A percentile compares a stretch with the other conserved stretches of the same genome.
Conservation (phyloP, 495 filamentous ascomycete genomes). For the Chaetomium fimeti region DNA sequence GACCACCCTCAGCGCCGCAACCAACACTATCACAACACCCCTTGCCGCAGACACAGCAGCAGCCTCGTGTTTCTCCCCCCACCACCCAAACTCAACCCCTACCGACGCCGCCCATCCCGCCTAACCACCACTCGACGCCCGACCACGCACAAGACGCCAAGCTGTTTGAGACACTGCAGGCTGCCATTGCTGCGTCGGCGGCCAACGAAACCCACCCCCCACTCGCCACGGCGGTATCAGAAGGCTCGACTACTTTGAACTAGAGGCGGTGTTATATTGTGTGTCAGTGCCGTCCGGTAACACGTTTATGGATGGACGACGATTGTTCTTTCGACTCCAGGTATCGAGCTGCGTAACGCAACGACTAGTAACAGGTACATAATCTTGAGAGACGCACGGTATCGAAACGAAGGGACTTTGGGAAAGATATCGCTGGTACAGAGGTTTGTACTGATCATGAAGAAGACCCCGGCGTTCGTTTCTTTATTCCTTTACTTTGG, state of each 20-base stretch:
- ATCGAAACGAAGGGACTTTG: background rate
- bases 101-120: conserved; percentile 23
- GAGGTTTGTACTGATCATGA: background rate
- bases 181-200: conserved; percentile 26
- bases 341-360: background rate
- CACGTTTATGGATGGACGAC: background rate
- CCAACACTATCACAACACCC: conserved; percentile 6
- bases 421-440: background rate
- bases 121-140: conserved; percentile 33
- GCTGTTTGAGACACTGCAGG: conserved; percentile 28
- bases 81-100: background rate
- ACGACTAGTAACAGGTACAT: background rate
- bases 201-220: background rate
- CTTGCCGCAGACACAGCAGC: conserved; percentile 1
- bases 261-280: background rate
- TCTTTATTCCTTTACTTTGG: background rate
- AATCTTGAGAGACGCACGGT: background rate
- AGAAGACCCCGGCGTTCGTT: background rate
- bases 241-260: background rate
- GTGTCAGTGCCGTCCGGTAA: background rate
- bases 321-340: background rate
- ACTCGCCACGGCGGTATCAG: background rate
- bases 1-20: background rate
- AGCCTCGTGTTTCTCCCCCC: conserved; percentile 5
- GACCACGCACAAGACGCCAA: conserved; percentile 32